Base-by-base conservation (phyloP, 495 filamentous ascomycete species). In the Tuber borchii region DNA sequence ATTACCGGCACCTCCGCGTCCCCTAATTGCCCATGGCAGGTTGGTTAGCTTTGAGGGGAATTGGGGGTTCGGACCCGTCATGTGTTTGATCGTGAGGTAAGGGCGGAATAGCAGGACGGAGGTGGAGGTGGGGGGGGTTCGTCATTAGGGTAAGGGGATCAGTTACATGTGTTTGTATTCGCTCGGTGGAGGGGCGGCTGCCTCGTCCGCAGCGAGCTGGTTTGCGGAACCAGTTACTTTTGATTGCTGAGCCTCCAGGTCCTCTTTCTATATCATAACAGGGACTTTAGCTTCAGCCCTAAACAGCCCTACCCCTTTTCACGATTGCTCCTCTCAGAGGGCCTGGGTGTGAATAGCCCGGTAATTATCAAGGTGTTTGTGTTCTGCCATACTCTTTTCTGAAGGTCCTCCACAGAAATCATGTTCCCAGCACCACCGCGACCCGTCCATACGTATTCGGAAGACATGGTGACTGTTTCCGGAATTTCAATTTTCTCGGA, bases 371-470 rank as follows among this genome's bases (percentile, higher is more conserved):
- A 65, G 26, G 26, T 65, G 26, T 51, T 72, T 74, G 34, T 71
- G 10, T 39, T 22, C 74, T 79, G 73, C 71, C 26, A 72, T 77
- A 81, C 81, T 75, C 82, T 83, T 71, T 78, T 82, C 42, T 74
- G 73, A 56, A 82, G 72, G 69, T 82, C 80, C 48, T 80, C 78
- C 65, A 73, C 70, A 43, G 81, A 76, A 48, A 83, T 73, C 72
- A 72, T 83, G 70, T 83, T 83, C 46, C 81, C 81, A 44, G 81
- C 81, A 46, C 81, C 81, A 65, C 81, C 81, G 46, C 81, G 81
- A 73, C 81, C 81, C 78, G 75, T 80, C 71, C 75, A 75, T 42
- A 83, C 48, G 75, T 83, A 83, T 75, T 71, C 79, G 4, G 56
- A 65, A 65, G 78, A 81, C 79, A 81, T 81, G 16, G 68, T 42